Percentiles rank a stretch among this genome's conserved stretches.
These are phyloP conservation scores for Diphasiastrum complanatum DNA, from an alignment of 83 land plant genomes.

Conservation along the genomic window DNA sequence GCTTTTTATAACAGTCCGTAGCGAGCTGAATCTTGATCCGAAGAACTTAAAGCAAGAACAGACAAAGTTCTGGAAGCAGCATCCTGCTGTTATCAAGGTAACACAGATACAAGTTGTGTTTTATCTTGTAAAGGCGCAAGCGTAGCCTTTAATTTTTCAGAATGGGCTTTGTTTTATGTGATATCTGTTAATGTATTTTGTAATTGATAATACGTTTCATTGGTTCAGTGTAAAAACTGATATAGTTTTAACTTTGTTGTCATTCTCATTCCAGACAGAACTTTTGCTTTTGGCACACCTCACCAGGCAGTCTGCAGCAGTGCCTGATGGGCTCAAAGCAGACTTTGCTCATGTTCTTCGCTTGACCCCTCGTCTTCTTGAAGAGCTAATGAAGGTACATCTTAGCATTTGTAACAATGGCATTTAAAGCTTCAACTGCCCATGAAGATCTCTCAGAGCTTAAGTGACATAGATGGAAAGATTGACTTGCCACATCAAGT, in stretches of 20 bases:
- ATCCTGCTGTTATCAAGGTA: conserved; percentile 89
- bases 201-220: background rate
- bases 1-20: conserved; percentile 71
- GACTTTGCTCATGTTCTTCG: conserved; percentile 71
- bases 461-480: background rate
- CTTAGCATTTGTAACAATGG: background rate
- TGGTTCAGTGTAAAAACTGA: no score
- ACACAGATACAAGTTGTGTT: background rate
- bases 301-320: conserved; percentile 50
- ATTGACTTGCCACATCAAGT: background rate
- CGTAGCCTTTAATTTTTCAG: no score
- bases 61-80: conserved; percentile 96
- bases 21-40: conserved; percentile 78
- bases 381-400: conserved; percentile 85
- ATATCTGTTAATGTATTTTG: background rate
- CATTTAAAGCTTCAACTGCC: no score
- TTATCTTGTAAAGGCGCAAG: background rate
- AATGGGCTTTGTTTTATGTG: no score
- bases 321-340: conserved; percentile 46
- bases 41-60: conserved; percentile 91
- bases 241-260: no score
- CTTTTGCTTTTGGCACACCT: conserved; percentile 77
- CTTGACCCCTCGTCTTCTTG: conserved; percentile 87
- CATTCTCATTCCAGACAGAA: conserved; percentile 50
- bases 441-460: no score